Percentiles rank a stretch among this genome's conserved stretches.
Conservation (phyloP, 352 stramenopile genomes). For the Pythium utonaiense region DNA sequence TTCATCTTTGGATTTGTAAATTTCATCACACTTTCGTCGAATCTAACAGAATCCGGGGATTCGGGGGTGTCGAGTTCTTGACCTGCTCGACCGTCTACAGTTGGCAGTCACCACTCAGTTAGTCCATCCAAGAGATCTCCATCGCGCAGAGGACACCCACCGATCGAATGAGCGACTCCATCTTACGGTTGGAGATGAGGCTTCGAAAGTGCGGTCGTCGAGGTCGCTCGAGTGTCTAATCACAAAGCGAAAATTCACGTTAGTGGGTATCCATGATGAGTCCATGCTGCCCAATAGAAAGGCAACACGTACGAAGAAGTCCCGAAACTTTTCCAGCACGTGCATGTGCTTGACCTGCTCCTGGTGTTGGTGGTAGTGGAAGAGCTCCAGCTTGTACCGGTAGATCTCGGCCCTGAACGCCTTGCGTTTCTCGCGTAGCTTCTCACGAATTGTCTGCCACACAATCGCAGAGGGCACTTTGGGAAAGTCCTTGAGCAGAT, state of each 20-base stretch:
- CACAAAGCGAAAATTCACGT: neutral
- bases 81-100: conserved; percentile 49
- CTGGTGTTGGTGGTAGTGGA: conserved; percentile 52
- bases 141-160: conserved; percentile 12
- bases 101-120: neutral
- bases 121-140: neutral
- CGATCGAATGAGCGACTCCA: conserved; percentile 53
- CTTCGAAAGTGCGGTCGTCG: conserved; percentile 53
- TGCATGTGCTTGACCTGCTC: conserved; percentile 44
- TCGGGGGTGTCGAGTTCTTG: conserved; percentile 38
- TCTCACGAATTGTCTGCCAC: conserved; percentile 45
- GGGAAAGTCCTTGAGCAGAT: conserved; percentile 55
- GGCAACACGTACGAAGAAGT: conserved; percentile 72
- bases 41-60: conserved; percentile 38
- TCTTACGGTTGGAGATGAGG: conserved; percentile 55
- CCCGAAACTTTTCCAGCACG: conserved; percentile 62
- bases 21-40: conserved; percentile 14
- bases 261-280: too few species aligned
- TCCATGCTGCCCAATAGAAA: too few species aligned
- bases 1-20: neutral
- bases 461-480: conserved; percentile 39
- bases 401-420: conserved; percentile 61
- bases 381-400: conserved; percentile 52
- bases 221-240: conserved; percentile 42
- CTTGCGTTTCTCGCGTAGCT: conserved; percentile 55